Percentiles rank a stretch among this genome's conserved stretches.
Conservation (phyloP, 169 alveolate species). For the Blepharisma undulans region DNA sequence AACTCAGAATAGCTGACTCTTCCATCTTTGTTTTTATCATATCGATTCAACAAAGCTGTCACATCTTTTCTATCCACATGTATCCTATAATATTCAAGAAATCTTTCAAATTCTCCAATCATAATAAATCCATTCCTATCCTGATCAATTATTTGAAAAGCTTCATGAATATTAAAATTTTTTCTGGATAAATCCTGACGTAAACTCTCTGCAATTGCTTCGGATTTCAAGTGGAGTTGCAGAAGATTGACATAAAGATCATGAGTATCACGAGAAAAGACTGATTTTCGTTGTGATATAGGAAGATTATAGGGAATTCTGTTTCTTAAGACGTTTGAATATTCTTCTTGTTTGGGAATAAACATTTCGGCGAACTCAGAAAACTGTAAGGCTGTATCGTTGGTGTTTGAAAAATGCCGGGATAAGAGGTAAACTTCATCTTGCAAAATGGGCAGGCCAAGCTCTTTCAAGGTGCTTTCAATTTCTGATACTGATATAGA, state of each 20-base stretch:
- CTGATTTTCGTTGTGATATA: neutral
- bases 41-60: conserved; percentile 45
- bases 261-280: neutral
- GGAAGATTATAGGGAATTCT: neutral
- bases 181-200: conserved; percentile 45
- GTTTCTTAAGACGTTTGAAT: conserved; percentile 17
- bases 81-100: neutral
- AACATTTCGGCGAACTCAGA: conserved; percentile 35
- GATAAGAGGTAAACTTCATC: conserved; percentile 56
- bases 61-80: neutral
- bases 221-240: neutral
- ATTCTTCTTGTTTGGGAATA: conserved; percentile 13
- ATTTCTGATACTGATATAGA: conserved; percentile 48
- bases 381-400: neutral
- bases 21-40: conserved; percentile 68
- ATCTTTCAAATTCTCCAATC: conserved; percentile 34
- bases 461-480: conserved; percentile 36
- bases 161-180: conserved; percentile 55
- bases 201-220: neutral
- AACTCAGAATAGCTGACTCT: conserved; percentile 66
- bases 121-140: conserved; percentile 54
- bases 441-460: conserved; percentile 45
- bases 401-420: conserved; percentile 43
- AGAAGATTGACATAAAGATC: neutral
- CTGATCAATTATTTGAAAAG: conserved; percentile 50